Evolutionary conservation across 768 basidiomycete species (phyloP).

Genomic region (Termitomyces sp.): DNA sequence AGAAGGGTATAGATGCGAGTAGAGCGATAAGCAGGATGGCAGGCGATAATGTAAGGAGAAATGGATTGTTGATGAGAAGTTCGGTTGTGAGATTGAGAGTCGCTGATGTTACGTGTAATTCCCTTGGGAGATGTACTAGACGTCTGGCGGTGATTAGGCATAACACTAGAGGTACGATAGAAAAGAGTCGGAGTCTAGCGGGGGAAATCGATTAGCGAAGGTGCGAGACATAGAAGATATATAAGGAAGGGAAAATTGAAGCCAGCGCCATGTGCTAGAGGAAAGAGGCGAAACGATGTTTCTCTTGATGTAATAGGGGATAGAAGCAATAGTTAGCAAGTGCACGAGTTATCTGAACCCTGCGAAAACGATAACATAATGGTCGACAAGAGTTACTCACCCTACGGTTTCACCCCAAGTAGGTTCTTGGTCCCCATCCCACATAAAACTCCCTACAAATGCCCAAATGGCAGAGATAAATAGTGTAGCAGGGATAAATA

Average conservation of each 20-base stretch:
- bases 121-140: constrained; percentile 65
- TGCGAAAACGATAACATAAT: neutral
- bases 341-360: neutral
- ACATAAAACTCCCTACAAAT: constrained; percentile 75
- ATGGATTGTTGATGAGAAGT: constrained; percentile 68
- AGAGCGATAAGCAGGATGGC: constrained; percentile 64
- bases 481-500: constrained; percentile 73
- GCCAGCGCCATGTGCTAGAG: neutral
- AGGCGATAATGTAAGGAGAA: constrained; percentile 74
- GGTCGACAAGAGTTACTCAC: constrained; percentile 38
- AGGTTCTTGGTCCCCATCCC: constrained; percentile 46
- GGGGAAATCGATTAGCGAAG: constrained; percentile 8
- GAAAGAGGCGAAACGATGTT: neutral
- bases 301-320: constrained; percentile 7
- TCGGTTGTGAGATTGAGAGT: constrained; percentile 60
- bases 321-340: neutral
- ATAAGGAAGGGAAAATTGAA: neutral
- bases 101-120: constrained; percentile 63
- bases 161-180: constrained; percentile 68
- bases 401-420: constrained; percentile 84
- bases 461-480: constrained; percentile 78
- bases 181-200: constrained; percentile 68
- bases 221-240: neutral
- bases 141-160: constrained; percentile 70
- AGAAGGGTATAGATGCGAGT: constrained; percentile 72